phyloP scores from a whole-genome alignment of 2,329 filamentous ascomycete genomes.

The Capronia epimyces region DNA sequence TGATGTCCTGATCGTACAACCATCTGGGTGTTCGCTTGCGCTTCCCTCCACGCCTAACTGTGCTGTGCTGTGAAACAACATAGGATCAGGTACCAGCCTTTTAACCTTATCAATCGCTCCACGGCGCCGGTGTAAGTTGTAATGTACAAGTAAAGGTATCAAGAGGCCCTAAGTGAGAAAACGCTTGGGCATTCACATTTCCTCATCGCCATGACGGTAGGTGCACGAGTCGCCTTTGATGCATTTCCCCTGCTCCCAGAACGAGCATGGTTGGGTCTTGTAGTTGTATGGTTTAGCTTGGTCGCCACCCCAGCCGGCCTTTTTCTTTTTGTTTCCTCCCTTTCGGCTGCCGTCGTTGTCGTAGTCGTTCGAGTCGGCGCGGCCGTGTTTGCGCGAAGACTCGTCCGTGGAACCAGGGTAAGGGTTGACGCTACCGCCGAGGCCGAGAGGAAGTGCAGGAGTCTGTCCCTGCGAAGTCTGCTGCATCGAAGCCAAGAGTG shows the following conservation, averaged over 20 bases:
- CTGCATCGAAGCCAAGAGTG: slow-evolving; percentile 21
- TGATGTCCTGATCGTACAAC: neutral
- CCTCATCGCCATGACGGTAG: slow-evolving; percentile 42
- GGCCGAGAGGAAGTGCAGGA: slow-evolving; percentile 14
- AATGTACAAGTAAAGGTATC: neutral
- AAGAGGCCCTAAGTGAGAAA: neutral
- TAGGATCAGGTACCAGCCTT: neutral
- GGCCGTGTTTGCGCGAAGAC: slow-evolving; percentile 20
- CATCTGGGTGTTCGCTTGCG: neutral
- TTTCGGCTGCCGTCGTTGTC: slow-evolving; percentile 23
- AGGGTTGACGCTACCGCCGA: slow-evolving; percentile 18
- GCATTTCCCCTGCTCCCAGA: slow-evolving; percentile 51
- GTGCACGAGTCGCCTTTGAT: slow-evolving; percentile 50
- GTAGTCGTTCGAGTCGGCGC: slow-evolving; percentile 21
- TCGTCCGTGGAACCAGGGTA: slow-evolving; percentile 18
- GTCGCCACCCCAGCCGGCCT: slow-evolving; percentile 4
- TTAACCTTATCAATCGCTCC: neutral
- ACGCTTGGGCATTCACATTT: neutral
- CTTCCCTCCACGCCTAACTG: no score
- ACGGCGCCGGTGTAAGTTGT: neutral
- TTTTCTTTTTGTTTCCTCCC: slow-evolving; percentile 26
- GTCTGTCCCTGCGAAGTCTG: slow-evolving; percentile 4
- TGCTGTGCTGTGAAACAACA: neutral
- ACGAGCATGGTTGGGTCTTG: slow-evolving; percentile 47
- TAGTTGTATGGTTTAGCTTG: slow-evolving; percentile 36